A percentile compares a stretch with the other conserved stretches of the same genome.
Conservation (phyloP, 179 eudicot genomes). For the Vitellaria paradoxa region DNA sequence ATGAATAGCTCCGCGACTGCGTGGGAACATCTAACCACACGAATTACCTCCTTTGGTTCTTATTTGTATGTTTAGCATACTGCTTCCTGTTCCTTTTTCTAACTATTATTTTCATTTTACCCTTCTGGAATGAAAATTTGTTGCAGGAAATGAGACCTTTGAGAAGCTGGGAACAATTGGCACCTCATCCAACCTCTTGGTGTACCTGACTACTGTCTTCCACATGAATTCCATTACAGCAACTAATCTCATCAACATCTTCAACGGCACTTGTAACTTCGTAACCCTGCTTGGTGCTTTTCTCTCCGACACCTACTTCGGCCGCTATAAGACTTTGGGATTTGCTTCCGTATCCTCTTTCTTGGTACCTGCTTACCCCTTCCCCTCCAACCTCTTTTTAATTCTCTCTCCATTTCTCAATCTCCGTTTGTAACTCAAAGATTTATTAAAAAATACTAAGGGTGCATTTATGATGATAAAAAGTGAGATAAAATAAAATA, state of each 20-base stretch:
- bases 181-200: slow-evolving; percentile 22
- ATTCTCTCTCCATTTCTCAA: too few relatives aligned
- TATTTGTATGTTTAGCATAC: too few relatives aligned
- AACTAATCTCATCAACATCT: slow-evolving; percentile 23
- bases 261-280: slow-evolving; percentile 26
- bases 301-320: slow-evolving; percentile 29
- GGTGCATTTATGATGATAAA: too few relatives aligned
- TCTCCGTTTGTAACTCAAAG: too few relatives aligned
- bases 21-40: too few relatives aligned
- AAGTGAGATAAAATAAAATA: too few relatives aligned
- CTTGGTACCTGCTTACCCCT: slow-evolving; percentile 10
- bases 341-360: slow-evolving; percentile 23
- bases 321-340: slow-evolving; percentile 23
- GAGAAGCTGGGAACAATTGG: slow-evolving; percentile 35
- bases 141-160: slow-evolving; percentile 35
- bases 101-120: background rate
- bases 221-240: slow-evolving; percentile 26
- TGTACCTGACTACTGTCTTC: slow-evolving; percentile 31
- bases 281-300: slow-evolving; percentile 29
- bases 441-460: too few relatives aligned
- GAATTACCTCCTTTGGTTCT: too few relatives aligned
- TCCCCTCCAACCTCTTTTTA: background rate
- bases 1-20: too few relatives aligned
- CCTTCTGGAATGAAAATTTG: background rate
- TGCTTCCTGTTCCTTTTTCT: too few relatives aligned